Conservation (phyloP, 768 basidiomycete genomes). For the Mycena indigotica region DNA sequence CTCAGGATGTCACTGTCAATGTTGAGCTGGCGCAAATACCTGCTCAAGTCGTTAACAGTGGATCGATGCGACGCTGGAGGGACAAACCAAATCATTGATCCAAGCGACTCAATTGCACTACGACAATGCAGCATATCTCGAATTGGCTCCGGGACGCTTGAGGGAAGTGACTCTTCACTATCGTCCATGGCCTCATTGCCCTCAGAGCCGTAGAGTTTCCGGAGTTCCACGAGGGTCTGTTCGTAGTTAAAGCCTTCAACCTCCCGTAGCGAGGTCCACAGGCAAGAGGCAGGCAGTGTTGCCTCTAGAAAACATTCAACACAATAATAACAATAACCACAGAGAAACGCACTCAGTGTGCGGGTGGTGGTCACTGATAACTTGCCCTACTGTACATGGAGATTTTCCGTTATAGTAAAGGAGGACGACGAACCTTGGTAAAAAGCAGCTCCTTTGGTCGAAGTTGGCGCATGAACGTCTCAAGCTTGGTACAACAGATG, state of each 20-base stretch:
- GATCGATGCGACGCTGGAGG: slow-evolving; percentile 28
- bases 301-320: slow-evolving; percentile 36
- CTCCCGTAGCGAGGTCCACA: slow-evolving; percentile 86
- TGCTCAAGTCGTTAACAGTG: slow-evolving; percentile 29
- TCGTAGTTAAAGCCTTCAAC: slow-evolving; percentile 83
- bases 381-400: slow-evolving; percentile 62
- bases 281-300: slow-evolving; percentile 75
- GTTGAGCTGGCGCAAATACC: slow-evolving; percentile 90
- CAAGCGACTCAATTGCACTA: slow-evolving; percentile 80
- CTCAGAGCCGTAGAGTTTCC: slow-evolving; percentile 57
- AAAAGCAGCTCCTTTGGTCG: slow-evolving; percentile 90
- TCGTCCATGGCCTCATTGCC: slow-evolving; percentile 49
- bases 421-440: slow-evolving; percentile 63
- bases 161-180: slow-evolving; percentile 44
- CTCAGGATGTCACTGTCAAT: slow-evolving; percentile 94
- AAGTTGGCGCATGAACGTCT: slow-evolving; percentile 90
- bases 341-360: slow-evolving; percentile 51
- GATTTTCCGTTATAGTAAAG: not conserved
- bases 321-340: not conserved
- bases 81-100: slow-evolving; percentile 83
- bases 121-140: slow-evolving; percentile 66
- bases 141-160: slow-evolving; percentile 69
- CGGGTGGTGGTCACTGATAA: slow-evolving; percentile 82
- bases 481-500: slow-evolving; percentile 86
- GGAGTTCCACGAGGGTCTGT: slow-evolving; percentile 68